Conservation (phyloP, 441 rosid species). For the Corymbia citriodora region DNA sequence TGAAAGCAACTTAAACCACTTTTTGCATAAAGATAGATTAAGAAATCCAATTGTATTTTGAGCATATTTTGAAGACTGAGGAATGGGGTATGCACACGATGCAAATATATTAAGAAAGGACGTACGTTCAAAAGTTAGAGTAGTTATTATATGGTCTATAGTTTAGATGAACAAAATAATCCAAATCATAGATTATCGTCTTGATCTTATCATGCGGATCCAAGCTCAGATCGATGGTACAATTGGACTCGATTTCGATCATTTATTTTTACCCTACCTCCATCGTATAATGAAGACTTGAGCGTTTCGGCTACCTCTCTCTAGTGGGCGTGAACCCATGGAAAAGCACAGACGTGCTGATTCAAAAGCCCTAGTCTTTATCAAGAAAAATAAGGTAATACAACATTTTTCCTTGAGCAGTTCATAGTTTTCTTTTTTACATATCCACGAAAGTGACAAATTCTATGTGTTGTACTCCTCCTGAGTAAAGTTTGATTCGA, state of each 20-base stretch:
- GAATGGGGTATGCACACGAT: neutral
- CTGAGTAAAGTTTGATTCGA: neutral
- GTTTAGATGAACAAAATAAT: neutral
- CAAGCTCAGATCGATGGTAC: fast-evolving
- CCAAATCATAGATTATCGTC: neutral
- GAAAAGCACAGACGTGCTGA: neutral
- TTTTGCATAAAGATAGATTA: neutral
- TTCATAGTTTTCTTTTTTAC: neutral
- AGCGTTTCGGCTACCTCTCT: neutral
- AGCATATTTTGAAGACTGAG: neutral
- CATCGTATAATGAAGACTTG: no score
- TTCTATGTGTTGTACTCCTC: neutral
- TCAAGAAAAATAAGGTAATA: neutral
- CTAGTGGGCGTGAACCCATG: neutral
- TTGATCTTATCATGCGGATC: neutral
- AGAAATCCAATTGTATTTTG: neutral
- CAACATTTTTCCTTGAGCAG: neutral
- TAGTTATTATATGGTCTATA: neutral
- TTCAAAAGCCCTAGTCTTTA: neutral
- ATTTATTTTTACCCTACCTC: neutral
- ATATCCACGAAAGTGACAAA: neutral
- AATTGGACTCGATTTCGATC: neutral
- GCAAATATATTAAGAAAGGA: neutral
- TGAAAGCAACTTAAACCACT: neutral
- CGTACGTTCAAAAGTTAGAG: neutral